phyloP scores from a whole-genome alignment of 2,329 filamentous ascomycete genomes.

The Gremmenia infestans region DNA sequence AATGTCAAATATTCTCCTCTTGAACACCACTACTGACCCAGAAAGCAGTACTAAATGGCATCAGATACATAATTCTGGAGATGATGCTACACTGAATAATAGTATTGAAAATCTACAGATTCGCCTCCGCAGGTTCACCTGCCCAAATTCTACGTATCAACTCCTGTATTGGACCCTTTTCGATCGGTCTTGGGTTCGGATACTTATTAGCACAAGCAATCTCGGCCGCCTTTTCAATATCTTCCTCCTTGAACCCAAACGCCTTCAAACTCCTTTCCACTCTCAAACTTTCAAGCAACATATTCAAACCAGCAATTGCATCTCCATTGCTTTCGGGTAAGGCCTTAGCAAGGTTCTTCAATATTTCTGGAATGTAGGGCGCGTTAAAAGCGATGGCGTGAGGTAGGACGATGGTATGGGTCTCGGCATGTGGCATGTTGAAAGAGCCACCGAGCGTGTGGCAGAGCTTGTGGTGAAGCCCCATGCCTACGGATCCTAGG shows the following conservation, averaged over 20 bases:
- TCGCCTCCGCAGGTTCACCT: constrained; percentile 50
- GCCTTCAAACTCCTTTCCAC: constrained; percentile 49
- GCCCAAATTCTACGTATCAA: constrained; percentile 56
- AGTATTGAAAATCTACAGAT: constrained; percentile 35
- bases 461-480: constrained; percentile 64
- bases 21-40: too few relatives aligned
- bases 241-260: constrained; percentile 54
- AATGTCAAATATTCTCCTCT: too few relatives aligned
- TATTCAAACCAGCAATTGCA: constrained; percentile 52
- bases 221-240: constrained; percentile 55
- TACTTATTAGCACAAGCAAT: constrained; percentile 55
- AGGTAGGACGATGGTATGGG: constrained; percentile 58
- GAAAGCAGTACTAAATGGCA: too few relatives aligned
- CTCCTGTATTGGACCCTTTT: constrained; percentile 48
- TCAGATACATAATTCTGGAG: too few relatives aligned
- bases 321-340: constrained; percentile 54
- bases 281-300: constrained; percentile 46
- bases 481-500: constrained; percentile 56
- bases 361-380: constrained; percentile 46
- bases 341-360: constrained; percentile 47
- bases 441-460: constrained; percentile 60
- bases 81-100: too few relatives aligned
- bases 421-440: constrained; percentile 60
- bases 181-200: constrained; percentile 52
- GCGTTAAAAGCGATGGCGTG: constrained; percentile 61